Base-by-base conservation (phyloP, 148 eudicot genomes). In the Fagopyrum tataricum region DNA sequence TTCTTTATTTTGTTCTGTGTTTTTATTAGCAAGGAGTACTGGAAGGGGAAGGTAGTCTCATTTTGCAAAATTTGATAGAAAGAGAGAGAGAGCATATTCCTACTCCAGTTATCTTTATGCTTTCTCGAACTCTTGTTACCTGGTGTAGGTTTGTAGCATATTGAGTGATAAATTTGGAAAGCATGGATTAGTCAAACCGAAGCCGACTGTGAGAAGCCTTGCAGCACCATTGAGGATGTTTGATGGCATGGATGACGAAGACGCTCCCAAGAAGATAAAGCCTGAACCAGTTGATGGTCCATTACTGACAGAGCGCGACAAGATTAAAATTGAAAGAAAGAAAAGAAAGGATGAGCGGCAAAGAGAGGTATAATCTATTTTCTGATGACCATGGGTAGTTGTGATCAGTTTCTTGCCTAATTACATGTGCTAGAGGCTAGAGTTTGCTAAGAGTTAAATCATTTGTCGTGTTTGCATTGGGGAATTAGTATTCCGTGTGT, bases 281-380 rank as follows among this genome's bases (percentile, higher is more conserved):
- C 90, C 92, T 39, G 99, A 96, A 88, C 86, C 84, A 47, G 72
- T 85, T 18, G 97, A 96, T 80, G 99, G 99, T 73, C 96, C 97
- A 21, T 67, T 96, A 46, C 79, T 92, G 74, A 87, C 99, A 53
- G 97, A 96, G 76, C 99, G 99, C 51, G 99, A 96, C 81, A 90
- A 89, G 81, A 62, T 96, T 74, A 96, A 92, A 78, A 83, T 92
- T 82, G 97, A 96, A 79, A 90, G 99, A 71, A 90, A 84, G 53
- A 92, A 92, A 81, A 87, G 99, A 70, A 92, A 96, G 82, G 99
- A 96, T 0, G 99, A 96, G 46, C 96, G 99, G 5, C 97, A 90
- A 79, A 84, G 99, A 80, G 99, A 96, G 97, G 98, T 95, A 81
- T 13, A 39, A 20, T 12, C 42, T 39, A 4, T 13, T 13, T 39